A percentile compares a stretch with the other conserved stretches of the same genome.
Conservation (phyloP, 1,139 yeast species). For the Saccharomyces hybrid region DNA sequence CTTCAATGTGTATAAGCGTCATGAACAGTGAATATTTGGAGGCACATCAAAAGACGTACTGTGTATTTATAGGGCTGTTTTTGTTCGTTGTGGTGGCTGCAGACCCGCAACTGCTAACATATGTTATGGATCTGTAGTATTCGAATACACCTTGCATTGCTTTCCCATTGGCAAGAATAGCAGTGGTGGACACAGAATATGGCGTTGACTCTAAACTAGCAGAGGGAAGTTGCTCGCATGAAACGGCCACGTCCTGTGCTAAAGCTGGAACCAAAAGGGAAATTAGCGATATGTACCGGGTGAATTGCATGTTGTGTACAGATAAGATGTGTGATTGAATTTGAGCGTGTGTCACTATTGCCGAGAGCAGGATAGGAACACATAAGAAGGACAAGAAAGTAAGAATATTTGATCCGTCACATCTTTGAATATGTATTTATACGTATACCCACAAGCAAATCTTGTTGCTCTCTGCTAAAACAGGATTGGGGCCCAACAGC, state of each 20-base stretch:
- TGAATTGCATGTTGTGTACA: slow-evolving; percentile 1
- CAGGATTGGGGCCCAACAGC: too few relatives aligned
- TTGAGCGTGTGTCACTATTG: too few relatives aligned
- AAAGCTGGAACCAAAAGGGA: slow-evolving; percentile 2
- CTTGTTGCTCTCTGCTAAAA: too few relatives aligned
- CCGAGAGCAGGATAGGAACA: too few relatives aligned
- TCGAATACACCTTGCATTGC: slow-evolving; percentile 18
- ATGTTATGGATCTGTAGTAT: slow-evolving; percentile 19
- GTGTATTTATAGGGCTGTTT: background rate
- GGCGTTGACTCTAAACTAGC: slow-evolving; percentile 21
- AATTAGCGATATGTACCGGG: background rate
- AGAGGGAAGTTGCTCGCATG: slow-evolving; percentile 23
- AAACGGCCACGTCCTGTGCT: slow-evolving; percentile 8
- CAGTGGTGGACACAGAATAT: slow-evolving; percentile 18
- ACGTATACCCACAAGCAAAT: too few relatives aligned
- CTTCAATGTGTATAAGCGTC: background rate
- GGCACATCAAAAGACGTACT: background rate
- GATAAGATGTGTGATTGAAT: too few relatives aligned
- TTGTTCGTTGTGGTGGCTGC: background rate
- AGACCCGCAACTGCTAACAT: slow-evolving; percentile 15
- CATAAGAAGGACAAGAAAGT: too few relatives aligned
- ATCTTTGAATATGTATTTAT: too few relatives aligned
- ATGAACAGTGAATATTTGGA: background rate
- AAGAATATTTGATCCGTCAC: too few relatives aligned
- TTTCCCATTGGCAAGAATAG: slow-evolving; percentile 15